phyloP scores from a whole-genome alignment of 805 yeast genomes.

The Candida orba region DNA sequence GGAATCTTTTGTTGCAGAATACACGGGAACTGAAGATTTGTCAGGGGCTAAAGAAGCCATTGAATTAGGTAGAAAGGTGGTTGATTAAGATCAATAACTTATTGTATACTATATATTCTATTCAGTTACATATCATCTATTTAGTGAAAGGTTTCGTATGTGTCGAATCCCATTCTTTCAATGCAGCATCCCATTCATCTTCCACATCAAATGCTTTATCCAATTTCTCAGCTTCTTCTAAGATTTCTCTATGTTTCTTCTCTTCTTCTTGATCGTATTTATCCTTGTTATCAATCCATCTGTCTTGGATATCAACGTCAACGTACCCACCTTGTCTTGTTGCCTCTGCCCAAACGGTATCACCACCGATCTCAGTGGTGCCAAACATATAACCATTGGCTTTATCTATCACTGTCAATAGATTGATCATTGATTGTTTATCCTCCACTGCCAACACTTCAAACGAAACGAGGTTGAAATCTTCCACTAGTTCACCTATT shows the following conservation, averaged over 20 bases:
- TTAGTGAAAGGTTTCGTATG: conserved; percentile 25
- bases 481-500: conserved; percentile 78
- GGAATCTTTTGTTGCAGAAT: conserved; percentile 31
- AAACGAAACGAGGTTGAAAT: conserved; percentile 79
- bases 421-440: conserved; percentile 81
- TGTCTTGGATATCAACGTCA: conserved; percentile 72
- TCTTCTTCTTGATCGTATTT: conserved; percentile 61
- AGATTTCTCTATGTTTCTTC: conserved; percentile 35
- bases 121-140: conserved; percentile 3
- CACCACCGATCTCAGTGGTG: conserved; percentile 92
- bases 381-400: conserved; percentile 95
- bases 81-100: too few relatives aligned
- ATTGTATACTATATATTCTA: too few relatives aligned
- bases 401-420: conserved; percentile 74
- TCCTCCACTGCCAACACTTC: conserved; percentile 90
- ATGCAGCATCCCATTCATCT: conserved; percentile 64
- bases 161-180: conserved; percentile 50
- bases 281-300: conserved; percentile 88
- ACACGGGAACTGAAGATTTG: conserved; percentile 29
- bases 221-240: conserved; percentile 33
- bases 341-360: conserved; percentile 95
- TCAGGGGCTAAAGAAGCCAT: conserved; percentile 23
- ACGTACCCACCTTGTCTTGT: conserved; percentile 66
- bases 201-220: conserved; percentile 46
- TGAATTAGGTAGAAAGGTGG: conserved; percentile 21